Base-by-base conservation (phyloP, 2,329 filamentous ascomycete species). In the Bertia moriformis region DNA sequence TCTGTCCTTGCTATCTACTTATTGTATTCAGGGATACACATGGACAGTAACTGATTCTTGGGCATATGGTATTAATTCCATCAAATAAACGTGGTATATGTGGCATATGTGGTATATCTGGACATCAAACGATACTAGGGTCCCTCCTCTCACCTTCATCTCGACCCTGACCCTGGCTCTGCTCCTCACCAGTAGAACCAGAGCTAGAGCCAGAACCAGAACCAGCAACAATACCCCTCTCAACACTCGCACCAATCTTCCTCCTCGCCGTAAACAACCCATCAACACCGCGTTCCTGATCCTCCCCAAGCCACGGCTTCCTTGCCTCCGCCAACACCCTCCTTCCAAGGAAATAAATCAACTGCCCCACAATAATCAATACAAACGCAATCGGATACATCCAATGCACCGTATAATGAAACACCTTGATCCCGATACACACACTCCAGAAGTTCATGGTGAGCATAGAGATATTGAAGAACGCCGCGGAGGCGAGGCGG, bases 361-460 rank as follows among this genome's bases (percentile, higher is more conserved):
- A 15, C 15, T 35, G 32, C 7, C 32, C 32, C 10, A 35, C 32
- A 41, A 82, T 67, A 47, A 82, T 81, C 38, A 77, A 56, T 4
- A 76, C 70, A 51, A 82, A 82, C 2, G 77, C 76, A 50, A 80
- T 72, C 0, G 76, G 76, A 50, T 82, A 82, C 63, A 80, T 66
- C 63, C 66, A 80, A 50, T 79, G 73, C 18, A 82, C 67, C 18
- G 51, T 54, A 35, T 71, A 61, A 19, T 67, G 60, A 47, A 82
- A 76, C 4, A 81, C 69, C 49, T 69, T 61, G 39, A 78, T 60
- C 5, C 77, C 77, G 44, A 82, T 75, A 37, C 73, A 65, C n/a
- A 80, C 70, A 40, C 74, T 73, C 77, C 78, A 82, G 59, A 82
- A 81, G 49, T 77, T 79, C 41, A 70, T 73, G 2, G 77, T 82